Evolutionary conservation across 305 asterid genomes (phyloP), one percentile per base, ranked within the genome.

Genomic region (Fraxinus greggii): DNA sequence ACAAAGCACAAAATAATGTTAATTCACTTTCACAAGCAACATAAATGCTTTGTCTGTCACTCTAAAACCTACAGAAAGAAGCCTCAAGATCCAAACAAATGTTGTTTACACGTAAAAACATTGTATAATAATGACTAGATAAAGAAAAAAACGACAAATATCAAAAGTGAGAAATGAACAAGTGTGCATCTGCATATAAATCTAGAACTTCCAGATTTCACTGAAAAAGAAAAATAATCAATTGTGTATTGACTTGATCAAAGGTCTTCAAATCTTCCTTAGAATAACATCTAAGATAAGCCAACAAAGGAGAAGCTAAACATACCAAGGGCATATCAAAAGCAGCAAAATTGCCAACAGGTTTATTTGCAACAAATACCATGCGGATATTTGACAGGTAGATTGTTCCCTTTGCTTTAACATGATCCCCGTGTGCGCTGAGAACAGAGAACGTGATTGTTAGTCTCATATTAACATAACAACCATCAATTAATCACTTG

Each of bases 251-350:
- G 38, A 31, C 40, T 69, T 15, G 10, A 31, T 28, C 31, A 69
- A 8, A 69, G 40, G 15, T 26, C 19, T 31, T 13, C 21, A 31
- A 15, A 29, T 69, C 40, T 28, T 31, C 75, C 75, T 31, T 32
- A 1, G 42, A 70, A 70, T 17, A 31, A 31, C 26, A 32, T 29
- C 7, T 70, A 32, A 9, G 0, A 70, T 15, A 23, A 75, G 38
- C 67, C 8, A 70, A 81, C 78, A 73, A 21, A 65, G 42, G 83
- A 83, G 42, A 54, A 80, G 78, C 23, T 19, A 75, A 48, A 82
- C 97, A 81, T 90, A 96, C 99, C 98, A 96, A 77, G 54, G 99
- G 99, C 89, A 96, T 84, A 87, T 96, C 98, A 83, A 96, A 96
- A 78, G 97, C 96, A 83, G 0, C 61, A 79, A 96, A 81, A 83